A percentile compares a stretch with the other conserved stretches of the same genome.
These are phyloP conservation scores for Phylloporus sp. DNA, from an alignment of 1,284 basidiomycete genomes.

Conservation along the genomic window DNA sequence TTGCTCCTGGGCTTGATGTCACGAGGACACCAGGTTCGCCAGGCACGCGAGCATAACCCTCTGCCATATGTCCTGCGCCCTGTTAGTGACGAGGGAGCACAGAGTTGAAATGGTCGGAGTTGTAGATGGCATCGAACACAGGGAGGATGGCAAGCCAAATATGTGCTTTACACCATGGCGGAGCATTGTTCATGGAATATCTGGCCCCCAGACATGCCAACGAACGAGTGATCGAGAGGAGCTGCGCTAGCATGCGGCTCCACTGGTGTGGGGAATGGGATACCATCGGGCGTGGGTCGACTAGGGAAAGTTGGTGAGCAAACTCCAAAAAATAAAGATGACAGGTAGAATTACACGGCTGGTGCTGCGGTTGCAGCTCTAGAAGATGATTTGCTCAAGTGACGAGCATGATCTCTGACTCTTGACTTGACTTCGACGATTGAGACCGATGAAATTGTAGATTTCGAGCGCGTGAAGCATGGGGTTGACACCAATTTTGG, in stretches of 20 bases:
- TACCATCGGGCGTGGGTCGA: constrained; percentile 63
- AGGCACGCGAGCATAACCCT: constrained; percentile 96
- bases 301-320: constrained; percentile 40
- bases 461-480: constrained; percentile 54
- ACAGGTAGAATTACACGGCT: constrained; percentile 48
- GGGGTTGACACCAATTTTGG: constrained; percentile 45
- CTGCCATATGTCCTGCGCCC: constrained; percentile 98
- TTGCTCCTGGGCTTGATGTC: constrained; percentile 97
- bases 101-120: constrained; percentile 95
- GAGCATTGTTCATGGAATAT: constrained; percentile 99
- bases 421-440: constrained; percentile 74
- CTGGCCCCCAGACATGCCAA: constrained; percentile 94
- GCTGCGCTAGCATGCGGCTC: constrained; percentile 53
- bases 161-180: constrained; percentile 96
- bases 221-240: constrained; percentile 75
- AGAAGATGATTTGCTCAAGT: constrained; percentile 71
- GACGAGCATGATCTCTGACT: constrained; percentile 67
- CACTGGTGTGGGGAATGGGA: constrained; percentile 47
- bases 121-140: constrained; percentile 98
- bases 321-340: constrained; percentile 7
- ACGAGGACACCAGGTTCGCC: constrained; percentile 98
- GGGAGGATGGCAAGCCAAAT: constrained; percentile 97
- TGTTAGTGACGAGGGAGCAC: constrained; percentile 97
- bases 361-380: constrained; percentile 59
- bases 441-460: constrained; percentile 52